Evolutionary conservation across 2,329 filamentous ascomycete genomes (phyloP), one percentile per base, ranked within the genome.

Genomic region (Nakataea oryzae): DNA sequence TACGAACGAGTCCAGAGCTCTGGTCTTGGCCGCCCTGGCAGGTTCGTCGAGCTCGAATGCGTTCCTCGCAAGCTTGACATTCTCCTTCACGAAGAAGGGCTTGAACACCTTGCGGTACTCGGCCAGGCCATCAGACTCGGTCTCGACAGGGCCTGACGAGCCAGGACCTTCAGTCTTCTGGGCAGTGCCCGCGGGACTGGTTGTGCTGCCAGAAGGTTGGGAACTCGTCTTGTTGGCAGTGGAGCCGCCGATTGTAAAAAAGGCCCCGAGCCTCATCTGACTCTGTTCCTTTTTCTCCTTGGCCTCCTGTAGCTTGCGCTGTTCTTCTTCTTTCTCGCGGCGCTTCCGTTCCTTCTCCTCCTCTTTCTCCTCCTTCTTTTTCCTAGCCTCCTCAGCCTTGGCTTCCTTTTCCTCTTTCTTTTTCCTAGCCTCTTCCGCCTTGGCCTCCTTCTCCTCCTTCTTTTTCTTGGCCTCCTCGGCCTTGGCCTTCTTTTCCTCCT

Each of bases 31-130:
- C n/a, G 77, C 70, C 29, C 79, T 76, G 0, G 83, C 81, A 64
- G 85, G 78, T 1, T 80, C 71, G 66, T 90, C 86, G 71, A 87
- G 79, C 54, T 79, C 72, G 30, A 84, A 84, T 2, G 77, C 78
- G 59, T 79, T 75, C 0, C 81, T 79, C 0, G 92, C 91, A 61
- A 97, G 67, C n/a, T 75, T 83, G 1, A 91, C 89, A 69, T 91
- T 82, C 3, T 86, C 80, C 63, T 91, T 88, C 57, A 95, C 70
- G 65, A 89, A 93, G 72, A 97, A 97, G 0, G 90, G 86, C 34
- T 91, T 82, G 69, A 97, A 97, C 47, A 81, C 78, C 66, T 85
- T 86, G 24, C 89, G 77, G 67, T 91, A 93, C 57, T 84, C 80
- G 0, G 82, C 80, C 28, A 63, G 17, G n/a, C 65, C 60, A 13